Base-by-base conservation (phyloP, 805 yeast species). In the Candida coquimbonensis region DNA sequence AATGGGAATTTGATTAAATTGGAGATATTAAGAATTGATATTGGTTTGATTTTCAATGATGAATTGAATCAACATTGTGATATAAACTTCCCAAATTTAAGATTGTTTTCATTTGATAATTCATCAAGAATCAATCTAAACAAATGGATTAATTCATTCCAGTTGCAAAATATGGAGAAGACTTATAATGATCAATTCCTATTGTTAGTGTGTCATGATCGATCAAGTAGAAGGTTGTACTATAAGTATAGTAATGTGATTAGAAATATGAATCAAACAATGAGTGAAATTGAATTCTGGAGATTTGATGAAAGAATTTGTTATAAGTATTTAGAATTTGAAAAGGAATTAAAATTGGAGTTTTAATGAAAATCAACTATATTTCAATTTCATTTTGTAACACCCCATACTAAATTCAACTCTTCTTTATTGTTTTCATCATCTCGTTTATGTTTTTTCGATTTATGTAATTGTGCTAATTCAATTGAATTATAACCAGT, bases 41-140 rank as follows among this genome's bases (percentile, higher is more conserved):
- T 53, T 13, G 46, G 49, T 12, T 43, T 55, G 19, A 42, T 59
- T 0, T 52, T 57, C 27, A 48, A 50, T 37, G 16, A 27, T 1
- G 8, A 1, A n/a, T 34, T 38, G 3, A 34, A 25, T 14, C 35
- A 40, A 34, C 35, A 36, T 7, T 33, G 42, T 3, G 33, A 47
- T 6, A 34, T 46, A 25, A 26, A 40, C 0, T 55, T 62, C 35
- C 54, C 57, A 4, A 39, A 40, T 2, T 45, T 64, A 24, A 53
- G 56, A 29, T 24, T 60, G 21, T 42, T 63, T n/a, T 38, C 54
- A 11, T 45, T 64, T 21, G 65, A 64, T 43, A 61, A 55, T 40
- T 43, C 49, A 6, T 51, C 62, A 9, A 45, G 53, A 13, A 17
- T 49, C 1, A 50, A 48, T 29, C 40, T 55, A 43, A 11, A 27